Percentiles rank a stretch among this genome's conserved stretches.
Evolutionary conservation across 768 basidiomycete genomes (phyloP).

Genomic region (Leccinum rimulosum): DNA sequence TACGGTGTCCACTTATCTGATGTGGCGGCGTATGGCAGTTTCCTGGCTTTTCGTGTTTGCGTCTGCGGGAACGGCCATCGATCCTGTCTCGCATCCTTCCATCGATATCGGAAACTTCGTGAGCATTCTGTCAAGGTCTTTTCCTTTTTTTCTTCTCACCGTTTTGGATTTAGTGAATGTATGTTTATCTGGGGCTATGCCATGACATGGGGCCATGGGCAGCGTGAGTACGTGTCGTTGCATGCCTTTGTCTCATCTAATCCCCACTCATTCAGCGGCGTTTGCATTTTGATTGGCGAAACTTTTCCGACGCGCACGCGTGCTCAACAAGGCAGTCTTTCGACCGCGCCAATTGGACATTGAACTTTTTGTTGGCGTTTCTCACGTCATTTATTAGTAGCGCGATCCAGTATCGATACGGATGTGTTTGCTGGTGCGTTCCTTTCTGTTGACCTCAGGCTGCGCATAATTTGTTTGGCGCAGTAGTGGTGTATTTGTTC

Average conservation of each 20-base stretch:
- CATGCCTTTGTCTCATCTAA: neutral
- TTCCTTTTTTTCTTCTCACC: neutral
- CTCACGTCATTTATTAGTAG: slow-evolving; percentile 71
- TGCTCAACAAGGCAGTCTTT: slow-evolving; percentile 66
- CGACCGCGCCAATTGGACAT: slow-evolving; percentile 68
- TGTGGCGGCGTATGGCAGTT: slow-evolving; percentile 74
- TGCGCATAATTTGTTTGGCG: too few relatives aligned
- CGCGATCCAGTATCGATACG: slow-evolving; percentile 59
- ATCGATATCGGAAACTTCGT: slow-evolving; percentile 53
- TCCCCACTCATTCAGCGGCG: slow-evolving; percentile 35
- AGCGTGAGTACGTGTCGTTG: slow-evolving; percentile 35
- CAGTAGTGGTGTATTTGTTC: too few relatives aligned
- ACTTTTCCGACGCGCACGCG: slow-evolving; percentile 73
- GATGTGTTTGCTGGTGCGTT: slow-evolving; percentile 60
- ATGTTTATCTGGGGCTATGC: slow-evolving; percentile 49
- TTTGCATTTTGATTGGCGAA: slow-evolving; percentile 79
- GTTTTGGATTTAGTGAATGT: slow-evolving; percentile 45
- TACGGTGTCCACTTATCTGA: slow-evolving; percentile 52
- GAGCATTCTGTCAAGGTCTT: slow-evolving; percentile 12
- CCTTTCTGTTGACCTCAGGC: too few relatives aligned
- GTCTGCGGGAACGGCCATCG: slow-evolving; percentile 62
- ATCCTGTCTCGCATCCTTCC: slow-evolving; percentile 43
- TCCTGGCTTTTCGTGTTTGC: slow-evolving; percentile 73
- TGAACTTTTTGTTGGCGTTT: slow-evolving; percentile 73
- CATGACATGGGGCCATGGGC: slow-evolving; percentile 53